A percentile compares a stretch with the other conserved stretches of the same genome.
phyloP scores from a whole-genome alignment of 108 stramenopile species.

The Mayamaea pseudoterrestris region DNA sequence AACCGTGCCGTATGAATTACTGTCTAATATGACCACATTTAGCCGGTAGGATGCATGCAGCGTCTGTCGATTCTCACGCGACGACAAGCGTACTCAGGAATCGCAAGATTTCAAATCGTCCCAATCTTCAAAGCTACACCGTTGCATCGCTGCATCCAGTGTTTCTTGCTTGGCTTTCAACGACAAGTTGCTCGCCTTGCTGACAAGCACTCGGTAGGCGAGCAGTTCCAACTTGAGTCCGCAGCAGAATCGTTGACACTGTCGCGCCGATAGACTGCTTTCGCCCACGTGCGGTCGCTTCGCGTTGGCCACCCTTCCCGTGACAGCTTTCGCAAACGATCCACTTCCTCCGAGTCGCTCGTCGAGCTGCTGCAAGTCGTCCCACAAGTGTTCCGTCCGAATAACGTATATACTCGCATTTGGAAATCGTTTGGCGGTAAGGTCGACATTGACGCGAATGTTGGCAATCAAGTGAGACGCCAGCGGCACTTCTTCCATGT shows the following conservation, averaged over 20 bases:
- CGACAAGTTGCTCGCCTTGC: not conserved
- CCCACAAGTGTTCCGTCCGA: constrained; percentile 3
- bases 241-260: too few relatives aligned
- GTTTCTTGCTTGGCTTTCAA: not conserved
- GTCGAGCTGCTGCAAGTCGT: constrained; percentile 3
- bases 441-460: not conserved
- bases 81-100: too few relatives aligned
- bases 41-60: too few relatives aligned
- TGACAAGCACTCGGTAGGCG: not conserved
- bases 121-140: too few relatives aligned
- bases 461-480: constrained; percentile 6
- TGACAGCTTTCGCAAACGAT: not conserved
- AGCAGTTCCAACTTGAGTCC: not conserved
- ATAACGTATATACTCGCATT: not conserved
- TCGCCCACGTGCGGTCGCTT: not conserved
- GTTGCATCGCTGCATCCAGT: too few relatives aligned
- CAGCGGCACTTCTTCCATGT: not conserved
- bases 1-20: too few relatives aligned
- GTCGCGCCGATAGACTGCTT: not conserved
- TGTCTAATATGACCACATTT: too few relatives aligned
- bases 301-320: not conserved
- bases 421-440: not conserved
- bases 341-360: constrained; percentile 2
- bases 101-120: too few relatives aligned
- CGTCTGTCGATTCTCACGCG: too few relatives aligned